phyloP scores from a whole-genome alignment of 805 yeast genomes.

The Cephaloascus albidus region DNA sequence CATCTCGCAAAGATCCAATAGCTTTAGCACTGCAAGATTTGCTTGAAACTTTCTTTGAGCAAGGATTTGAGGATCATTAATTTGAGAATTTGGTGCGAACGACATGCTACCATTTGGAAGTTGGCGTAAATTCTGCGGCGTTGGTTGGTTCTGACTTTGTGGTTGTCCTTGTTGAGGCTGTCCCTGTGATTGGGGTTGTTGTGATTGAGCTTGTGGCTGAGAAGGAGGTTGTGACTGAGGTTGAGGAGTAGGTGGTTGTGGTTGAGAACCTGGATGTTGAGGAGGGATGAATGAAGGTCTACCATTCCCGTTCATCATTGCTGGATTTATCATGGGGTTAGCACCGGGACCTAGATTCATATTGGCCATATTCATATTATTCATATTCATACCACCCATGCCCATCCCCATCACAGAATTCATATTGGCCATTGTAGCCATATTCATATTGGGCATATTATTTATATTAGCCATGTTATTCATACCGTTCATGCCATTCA shows the following conservation, averaged over 20 bases:
- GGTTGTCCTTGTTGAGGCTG: conserved; percentile 5
- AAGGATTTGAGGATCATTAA: neutral
- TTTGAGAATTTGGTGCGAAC: neutral
- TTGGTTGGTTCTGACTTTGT: conserved; percentile 5
- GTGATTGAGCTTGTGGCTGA: conserved; percentile 10
- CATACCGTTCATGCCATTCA: neutral
- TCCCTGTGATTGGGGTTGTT: conserved; percentile 14
- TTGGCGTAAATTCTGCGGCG: conserved; percentile 6
- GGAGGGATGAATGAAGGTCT: conserved; percentile 10
- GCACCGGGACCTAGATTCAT: conserved; percentile 3
- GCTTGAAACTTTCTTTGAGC: neutral
- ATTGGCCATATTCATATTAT: conserved; percentile 6
- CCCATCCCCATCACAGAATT: neutral
- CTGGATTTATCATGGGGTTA: conserved; percentile 1
- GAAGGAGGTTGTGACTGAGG: conserved; percentile 8
- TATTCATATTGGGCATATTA: neutral
- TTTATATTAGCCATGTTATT: neutral
- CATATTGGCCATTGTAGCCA: neutral
- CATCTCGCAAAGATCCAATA: conserved; percentile 40
- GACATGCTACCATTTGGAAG: conserved; percentile 1
- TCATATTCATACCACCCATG: conserved; percentile 1
- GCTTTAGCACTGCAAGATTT: conserved; percentile 31
- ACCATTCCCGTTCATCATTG: conserved; percentile 7
- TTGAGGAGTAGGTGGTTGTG: conserved; percentile 6
- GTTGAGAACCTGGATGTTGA: conserved; percentile 14